Conservation (phyloP, 176 grass and related monocot species). For the Eremochloa ophiuroides region DNA sequence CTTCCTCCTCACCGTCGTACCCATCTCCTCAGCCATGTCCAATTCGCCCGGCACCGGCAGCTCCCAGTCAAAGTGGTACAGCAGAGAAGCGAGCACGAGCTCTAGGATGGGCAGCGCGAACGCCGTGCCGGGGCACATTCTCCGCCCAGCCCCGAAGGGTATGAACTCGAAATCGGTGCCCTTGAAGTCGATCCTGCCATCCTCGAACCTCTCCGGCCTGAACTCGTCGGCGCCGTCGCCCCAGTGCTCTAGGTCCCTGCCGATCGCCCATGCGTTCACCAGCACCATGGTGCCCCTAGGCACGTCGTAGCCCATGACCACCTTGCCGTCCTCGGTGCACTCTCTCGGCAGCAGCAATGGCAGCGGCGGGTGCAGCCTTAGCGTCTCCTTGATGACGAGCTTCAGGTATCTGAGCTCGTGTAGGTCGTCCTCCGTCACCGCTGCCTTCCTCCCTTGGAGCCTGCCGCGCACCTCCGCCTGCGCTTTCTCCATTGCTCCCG, state of each 20-base stretch:
- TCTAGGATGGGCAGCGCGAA: background rate
- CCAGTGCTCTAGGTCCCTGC: too few relatives aligned
- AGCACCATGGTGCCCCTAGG: too few relatives aligned
- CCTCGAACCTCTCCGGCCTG: background rate
- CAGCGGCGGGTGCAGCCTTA: too few relatives aligned
- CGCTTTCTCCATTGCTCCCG: background rate
- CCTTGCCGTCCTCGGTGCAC: too few relatives aligned
- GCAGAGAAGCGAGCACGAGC: background rate
- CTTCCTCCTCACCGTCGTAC: background rate
- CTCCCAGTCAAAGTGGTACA: background rate
- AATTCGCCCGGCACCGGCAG: background rate
- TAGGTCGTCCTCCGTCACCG: background rate
- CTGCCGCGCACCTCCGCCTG: background rate
- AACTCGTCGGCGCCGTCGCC: background rate
- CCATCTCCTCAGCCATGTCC: too few relatives aligned
- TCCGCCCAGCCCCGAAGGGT: background rate
- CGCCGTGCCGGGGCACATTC: too few relatives aligned
- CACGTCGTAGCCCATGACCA: too few relatives aligned
- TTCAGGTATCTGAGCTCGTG: too few relatives aligned
- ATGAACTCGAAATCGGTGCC: background rate
- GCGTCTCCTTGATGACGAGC: background rate
- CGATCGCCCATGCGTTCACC: too few relatives aligned
- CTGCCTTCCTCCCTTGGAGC: background rate
- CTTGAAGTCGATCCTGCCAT: background rate
- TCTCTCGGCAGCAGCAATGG: too few relatives aligned